phyloP scores from a whole-genome alignment of 306 rosid species.

The Spatholobus suberectus region DNA sequence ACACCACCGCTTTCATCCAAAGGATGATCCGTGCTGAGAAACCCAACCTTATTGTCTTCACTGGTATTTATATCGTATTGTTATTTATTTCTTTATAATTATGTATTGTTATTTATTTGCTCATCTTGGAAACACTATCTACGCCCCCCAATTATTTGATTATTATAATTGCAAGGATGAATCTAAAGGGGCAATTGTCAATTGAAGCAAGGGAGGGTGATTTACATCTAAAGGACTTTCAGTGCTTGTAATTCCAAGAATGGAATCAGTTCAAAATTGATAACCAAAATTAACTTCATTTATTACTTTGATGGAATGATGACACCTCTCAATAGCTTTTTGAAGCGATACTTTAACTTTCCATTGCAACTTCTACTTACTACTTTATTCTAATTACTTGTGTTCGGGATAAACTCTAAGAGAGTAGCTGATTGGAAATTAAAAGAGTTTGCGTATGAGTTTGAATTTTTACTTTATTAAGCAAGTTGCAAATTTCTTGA shows the following conservation, averaged over 20 bases:
- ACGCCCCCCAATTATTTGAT: too few species aligned
- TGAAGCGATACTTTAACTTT: not conserved
- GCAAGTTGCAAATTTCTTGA: not conserved
- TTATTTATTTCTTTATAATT: not conserved
- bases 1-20: conserved; percentile 66
- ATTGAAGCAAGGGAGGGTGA: not conserved
- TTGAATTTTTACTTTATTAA: not conserved
- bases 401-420: conserved; percentile 9
- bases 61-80: conserved; percentile 46
- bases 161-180: too few species aligned
- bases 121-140: too few species aligned
- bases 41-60: conserved; percentile 81
- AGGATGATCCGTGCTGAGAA: conserved; percentile 80
- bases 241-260: too few species aligned
- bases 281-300: not conserved
- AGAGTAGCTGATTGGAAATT: not conserved
- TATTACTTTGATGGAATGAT: not conserved
- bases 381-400: not conserved
- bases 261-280: not conserved
- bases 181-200: not conserved
- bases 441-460: not conserved
- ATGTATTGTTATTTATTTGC: not conserved
- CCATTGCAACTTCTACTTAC: not conserved
- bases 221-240: too few species aligned
- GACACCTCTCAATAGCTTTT: not conserved